Evolutionary conservation across 441 rosid species (phyloP).

Genomic region (Pelargonium citronellum): DNA sequence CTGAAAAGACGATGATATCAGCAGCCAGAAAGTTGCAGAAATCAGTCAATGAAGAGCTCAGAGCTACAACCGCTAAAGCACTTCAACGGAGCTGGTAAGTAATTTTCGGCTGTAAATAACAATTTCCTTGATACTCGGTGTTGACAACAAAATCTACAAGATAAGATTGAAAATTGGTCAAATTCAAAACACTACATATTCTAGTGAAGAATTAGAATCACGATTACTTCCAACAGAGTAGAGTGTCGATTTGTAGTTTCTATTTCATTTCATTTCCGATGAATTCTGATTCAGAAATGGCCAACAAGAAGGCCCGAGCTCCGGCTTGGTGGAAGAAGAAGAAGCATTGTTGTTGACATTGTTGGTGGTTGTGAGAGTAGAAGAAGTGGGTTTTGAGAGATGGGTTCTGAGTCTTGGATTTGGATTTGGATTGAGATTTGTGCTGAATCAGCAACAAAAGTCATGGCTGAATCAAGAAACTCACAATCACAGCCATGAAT

Average conservation of each 20-base stretch:
- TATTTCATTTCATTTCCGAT: background rate
- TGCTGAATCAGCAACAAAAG: too few species aligned
- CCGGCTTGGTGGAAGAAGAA: constrained; percentile 42
- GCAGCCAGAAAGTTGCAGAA: too few species aligned
- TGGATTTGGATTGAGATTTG: background rate
- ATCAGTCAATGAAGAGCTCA: too few species aligned
- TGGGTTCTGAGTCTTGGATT: background rate
- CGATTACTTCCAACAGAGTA: background rate
- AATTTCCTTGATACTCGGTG: too few species aligned
- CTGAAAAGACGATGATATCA: too few species aligned
- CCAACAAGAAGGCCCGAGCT: background rate
- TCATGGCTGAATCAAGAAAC: background rate
- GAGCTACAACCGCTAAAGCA: too few species aligned
- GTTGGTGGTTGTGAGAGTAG: background rate
- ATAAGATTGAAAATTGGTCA: too few species aligned
- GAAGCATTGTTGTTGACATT: constrained; percentile 29
- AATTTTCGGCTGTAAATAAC: too few species aligned
- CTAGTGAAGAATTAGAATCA: too few species aligned
- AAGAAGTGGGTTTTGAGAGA: background rate
- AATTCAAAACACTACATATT: too few species aligned
- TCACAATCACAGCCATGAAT: background rate
- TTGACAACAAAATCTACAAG: too few species aligned
- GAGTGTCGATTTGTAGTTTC: background rate
- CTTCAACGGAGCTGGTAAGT: too few species aligned
- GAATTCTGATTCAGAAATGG: background rate